Percentiles rank a stretch among this genome's conserved stretches.
phyloP scores from a whole-genome alignment of 257 asterid species.

The Linderniella brevidens region DNA sequence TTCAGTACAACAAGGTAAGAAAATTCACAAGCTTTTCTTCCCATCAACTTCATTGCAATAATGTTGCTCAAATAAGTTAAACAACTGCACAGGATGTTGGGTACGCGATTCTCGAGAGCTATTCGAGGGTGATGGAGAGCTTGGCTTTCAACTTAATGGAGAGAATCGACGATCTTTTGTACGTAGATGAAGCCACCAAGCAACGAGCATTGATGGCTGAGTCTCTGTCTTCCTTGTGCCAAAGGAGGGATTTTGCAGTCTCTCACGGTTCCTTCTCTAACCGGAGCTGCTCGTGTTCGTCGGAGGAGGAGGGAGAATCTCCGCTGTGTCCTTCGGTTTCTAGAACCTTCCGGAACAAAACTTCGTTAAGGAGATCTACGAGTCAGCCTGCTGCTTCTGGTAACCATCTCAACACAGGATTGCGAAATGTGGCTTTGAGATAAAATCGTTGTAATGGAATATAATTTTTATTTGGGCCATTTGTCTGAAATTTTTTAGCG shows the following conservation, averaged over 20 bases:
- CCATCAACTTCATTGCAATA: background rate
- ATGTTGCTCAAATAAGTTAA: slow-evolving; percentile 1
- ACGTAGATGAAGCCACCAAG: slow-evolving; percentile 71
- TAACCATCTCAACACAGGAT: slow-evolving; percentile 3
- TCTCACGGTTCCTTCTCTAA: slow-evolving; percentile 27
- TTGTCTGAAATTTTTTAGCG: background rate
- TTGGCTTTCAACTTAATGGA: slow-evolving; percentile 68
- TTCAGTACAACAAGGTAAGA: slow-evolving; percentile 73
- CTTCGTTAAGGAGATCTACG: slow-evolving; percentile 15
- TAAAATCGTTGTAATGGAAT: background rate
- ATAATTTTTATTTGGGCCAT: background rate
- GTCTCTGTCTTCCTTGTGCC: slow-evolving; percentile 14
- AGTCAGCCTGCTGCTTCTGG: slow-evolving; percentile 25
- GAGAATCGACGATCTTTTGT: slow-evolving; percentile 72
- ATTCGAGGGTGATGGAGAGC: slow-evolving; percentile 87
- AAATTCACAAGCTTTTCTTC: background rate
- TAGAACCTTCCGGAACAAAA: slow-evolving; percentile 20
- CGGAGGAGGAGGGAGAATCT: slow-evolving; percentile 13
- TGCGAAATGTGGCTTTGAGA: slow-evolving; percentile 12
- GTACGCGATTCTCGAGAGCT: slow-evolving; percentile 91
- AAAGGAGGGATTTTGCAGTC: slow-evolving; percentile 19
- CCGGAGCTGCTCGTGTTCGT: slow-evolving; percentile 26
- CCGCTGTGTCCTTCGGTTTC: slow-evolving; percentile 24
- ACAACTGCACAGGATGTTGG: slow-evolving; percentile 60
- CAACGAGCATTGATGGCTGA: slow-evolving; percentile 38